Evolutionary conservation across 2,329 filamentous ascomycete species (phyloP).

Genomic region (Pestalotiopsis sp.): DNA sequence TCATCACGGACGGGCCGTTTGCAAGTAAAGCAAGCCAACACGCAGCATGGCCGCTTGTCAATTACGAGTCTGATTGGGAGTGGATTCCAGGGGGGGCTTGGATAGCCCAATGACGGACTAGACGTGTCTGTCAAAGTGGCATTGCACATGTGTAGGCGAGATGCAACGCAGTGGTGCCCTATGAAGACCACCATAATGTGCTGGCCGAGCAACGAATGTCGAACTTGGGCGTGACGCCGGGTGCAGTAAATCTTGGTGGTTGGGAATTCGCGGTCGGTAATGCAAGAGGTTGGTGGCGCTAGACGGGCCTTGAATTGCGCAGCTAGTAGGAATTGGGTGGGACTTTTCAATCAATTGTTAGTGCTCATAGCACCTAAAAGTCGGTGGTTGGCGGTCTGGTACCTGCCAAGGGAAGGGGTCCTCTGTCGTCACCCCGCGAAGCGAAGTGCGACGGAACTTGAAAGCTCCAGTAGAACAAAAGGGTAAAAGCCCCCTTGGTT

Average conservation of each 20-base stretch:
- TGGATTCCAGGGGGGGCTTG: background rate
- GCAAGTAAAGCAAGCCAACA: background rate
- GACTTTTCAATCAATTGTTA: background rate
- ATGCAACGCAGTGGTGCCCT: background rate
- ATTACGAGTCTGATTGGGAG: background rate
- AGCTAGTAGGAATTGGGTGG: background rate
- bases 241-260: slow-evolving; percentile 6
- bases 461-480: too few relatives aligned
- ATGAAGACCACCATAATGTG: slow-evolving; percentile 5
- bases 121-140: background rate
- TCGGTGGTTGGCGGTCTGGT: background rate
- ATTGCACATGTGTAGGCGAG: background rate
- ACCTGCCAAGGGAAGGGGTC: background rate
- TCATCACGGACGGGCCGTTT: slow-evolving; percentile 1
- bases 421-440: background rate
- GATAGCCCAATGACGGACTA: background rate
- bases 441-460: background rate
- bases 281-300: background rate
- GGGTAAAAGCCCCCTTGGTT: too few relatives aligned
- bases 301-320: background rate
- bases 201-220: background rate
- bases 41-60: background rate
- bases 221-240: background rate
- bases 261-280: background rate
- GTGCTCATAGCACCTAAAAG: background rate